Evolutionary conservation across 306 rosid genomes (phyloP), one percentile per base, ranked within the genome.

Genomic region (Pterocarpus santalinus): DNA sequence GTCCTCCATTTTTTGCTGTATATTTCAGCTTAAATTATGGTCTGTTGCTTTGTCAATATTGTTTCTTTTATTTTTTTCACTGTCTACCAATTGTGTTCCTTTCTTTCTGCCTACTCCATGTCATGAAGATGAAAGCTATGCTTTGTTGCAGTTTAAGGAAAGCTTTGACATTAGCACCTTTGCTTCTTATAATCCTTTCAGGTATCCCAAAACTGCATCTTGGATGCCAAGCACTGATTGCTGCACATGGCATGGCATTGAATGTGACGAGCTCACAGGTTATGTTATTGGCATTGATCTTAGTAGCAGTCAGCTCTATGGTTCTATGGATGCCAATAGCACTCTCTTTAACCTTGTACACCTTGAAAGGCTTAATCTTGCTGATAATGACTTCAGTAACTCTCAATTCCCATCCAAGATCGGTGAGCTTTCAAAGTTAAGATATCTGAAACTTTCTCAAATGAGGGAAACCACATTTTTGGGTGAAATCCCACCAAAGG

Each of bases 391-490:
- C 46, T 84, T 84, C 73, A 84, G 30, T 41, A 16, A 66, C 72
- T 84, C 87, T 73, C 73, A 60, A 73, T 67, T 84, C n/a, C 87
- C 87, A 4, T 58, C 78, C 12, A 69, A 28, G 33, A 46, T 85
- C 55, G 78, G 69, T 44, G 67, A 67, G 38, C 56, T 80, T 56
- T 56, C 73, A 2, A 38, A 62, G 1, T 15, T 84, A 4, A 61
- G 65, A 12, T 33, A 49, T 74, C 22, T 79, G 16, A 68, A 84
- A 17, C 69, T 81, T 28, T 73, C 80, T 32, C 0, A 0, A 4
- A 9, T 74, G 6, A 28, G 5, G 1, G 46, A 41, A 0, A n/a
- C 57, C 8, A 0, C 0, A 0, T 62, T 80, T 52, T 62, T 2
- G 7, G 79, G 73, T 17, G 73, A 72, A 38, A 51, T 72, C 39